A percentile compares a stretch with the other conserved stretches of the same genome.
Conservation (phyloP, 495 filamentous ascomycete genomes). For the Astrocystis sublimbata region DNA sequence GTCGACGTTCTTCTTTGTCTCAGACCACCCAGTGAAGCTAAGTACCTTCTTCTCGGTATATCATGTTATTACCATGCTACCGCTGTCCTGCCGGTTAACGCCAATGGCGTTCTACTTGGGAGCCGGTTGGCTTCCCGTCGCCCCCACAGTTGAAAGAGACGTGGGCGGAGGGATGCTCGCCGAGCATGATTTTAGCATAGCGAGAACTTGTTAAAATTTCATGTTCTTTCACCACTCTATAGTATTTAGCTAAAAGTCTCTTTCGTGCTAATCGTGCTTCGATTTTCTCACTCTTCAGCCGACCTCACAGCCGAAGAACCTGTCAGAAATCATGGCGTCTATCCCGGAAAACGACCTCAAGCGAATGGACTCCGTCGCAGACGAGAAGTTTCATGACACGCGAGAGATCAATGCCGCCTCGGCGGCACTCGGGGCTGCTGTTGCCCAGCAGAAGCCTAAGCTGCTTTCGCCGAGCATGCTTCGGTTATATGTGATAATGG, state of each 20-base stretch:
- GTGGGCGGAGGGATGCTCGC: neutral
- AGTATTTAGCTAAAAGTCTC: neutral
- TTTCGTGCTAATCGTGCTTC: neutral
- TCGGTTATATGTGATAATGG: conserved; percentile 47
- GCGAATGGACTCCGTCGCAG: conserved; percentile 1
- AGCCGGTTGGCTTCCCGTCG: neutral
- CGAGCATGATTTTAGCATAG: conserved; percentile 4
- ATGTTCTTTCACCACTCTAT: neutral
- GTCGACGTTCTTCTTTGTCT: neutral
- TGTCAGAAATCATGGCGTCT: conserved; percentile 43
- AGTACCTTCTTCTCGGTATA: neutral
- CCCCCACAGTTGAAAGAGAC: neutral
- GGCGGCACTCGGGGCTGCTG: conserved; percentile 44
- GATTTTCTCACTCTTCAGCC: neutral
- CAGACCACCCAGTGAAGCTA: neutral
- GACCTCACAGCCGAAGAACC: neutral
- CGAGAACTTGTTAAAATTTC: neutral
- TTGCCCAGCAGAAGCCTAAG: conserved; percentile 43
- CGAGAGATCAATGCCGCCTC: conserved; percentile 30
- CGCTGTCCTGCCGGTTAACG: neutral
- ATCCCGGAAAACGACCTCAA: conserved; percentile 1
- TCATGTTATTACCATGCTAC: neutral
- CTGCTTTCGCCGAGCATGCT: conserved; percentile 48
- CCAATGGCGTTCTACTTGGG: neutral
- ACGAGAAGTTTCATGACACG: conserved; percentile 12